Evolutionary conservation across 108 stramenopile genomes (phyloP).

Genomic region (Cylindrotheca closterium): DNA sequence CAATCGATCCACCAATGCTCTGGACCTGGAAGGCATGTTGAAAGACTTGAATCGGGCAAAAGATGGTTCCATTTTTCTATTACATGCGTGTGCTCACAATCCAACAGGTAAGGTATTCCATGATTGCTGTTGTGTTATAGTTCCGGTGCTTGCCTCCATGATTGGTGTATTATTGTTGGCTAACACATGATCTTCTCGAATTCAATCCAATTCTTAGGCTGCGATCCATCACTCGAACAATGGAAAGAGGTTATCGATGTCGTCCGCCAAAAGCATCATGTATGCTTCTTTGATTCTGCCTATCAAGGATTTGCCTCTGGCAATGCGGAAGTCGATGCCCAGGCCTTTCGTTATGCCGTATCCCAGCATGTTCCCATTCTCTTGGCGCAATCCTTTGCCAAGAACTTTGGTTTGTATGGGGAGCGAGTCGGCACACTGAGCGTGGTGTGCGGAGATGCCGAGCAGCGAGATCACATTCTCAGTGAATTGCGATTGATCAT

Average conservation of each 20-base stretch:
- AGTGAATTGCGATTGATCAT: constrained; percentile 84
- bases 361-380: constrained; percentile 75
- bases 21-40: constrained; percentile 78
- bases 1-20: constrained; percentile 50
- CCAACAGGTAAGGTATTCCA: constrained; percentile 80
- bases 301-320: constrained; percentile 97
- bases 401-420: constrained; percentile 97
- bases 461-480: constrained; percentile 66
- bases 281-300: constrained; percentile 89
- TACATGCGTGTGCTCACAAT: constrained; percentile 98
- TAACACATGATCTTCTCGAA: constrained; percentile 14
- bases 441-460: constrained; percentile 66
- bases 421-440: constrained; percentile 86
- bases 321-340: constrained; percentile 86
- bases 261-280: constrained; percentile 65
- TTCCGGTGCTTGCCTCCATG: too few relatives aligned
- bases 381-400: constrained; percentile 89
- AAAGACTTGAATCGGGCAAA: constrained; percentile 68
- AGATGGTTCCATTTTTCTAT: constrained; percentile 72
- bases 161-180: too few relatives aligned
- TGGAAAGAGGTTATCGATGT: constrained; percentile 77
- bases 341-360: constrained; percentile 81
- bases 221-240: constrained; percentile 87
- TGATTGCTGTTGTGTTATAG: too few relatives aligned
- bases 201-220: constrained; percentile 18